These are phyloP conservation scores for Colletotrichum destructivum DNA, from an alignment of 2,329 filamentous ascomycete species.

Conservation along the genomic window DNA sequence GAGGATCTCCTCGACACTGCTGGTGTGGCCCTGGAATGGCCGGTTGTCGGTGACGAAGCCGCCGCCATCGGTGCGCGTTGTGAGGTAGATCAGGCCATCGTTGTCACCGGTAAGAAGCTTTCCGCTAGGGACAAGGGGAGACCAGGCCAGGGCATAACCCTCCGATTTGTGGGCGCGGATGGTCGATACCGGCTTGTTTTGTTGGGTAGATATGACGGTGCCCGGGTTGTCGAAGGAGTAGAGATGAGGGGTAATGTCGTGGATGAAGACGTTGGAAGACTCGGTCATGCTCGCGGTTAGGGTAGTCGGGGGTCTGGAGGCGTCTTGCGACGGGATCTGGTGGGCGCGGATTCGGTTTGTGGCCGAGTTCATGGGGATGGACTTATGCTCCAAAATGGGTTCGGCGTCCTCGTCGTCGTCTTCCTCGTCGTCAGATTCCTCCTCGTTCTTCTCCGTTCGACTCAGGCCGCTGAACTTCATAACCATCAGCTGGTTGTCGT, in stretches of 20 bases:
- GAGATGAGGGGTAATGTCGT: conserved; percentile 93
- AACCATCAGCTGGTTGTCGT: conserved; percentile 94
- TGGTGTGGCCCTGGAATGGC: conserved; percentile 86
- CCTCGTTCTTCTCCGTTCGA: conserved; percentile 81
- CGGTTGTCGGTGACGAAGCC: conserved; percentile 90
- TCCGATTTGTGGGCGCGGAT: conserved; percentile 93
- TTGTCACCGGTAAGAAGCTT: conserved; percentile 95
- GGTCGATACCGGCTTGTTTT: conserved; percentile 90
- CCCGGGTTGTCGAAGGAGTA: conserved; percentile 92
- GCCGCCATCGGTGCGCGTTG: conserved; percentile 87
- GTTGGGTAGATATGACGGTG: conserved; percentile 81
- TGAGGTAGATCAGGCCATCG: conserved; percentile 89
- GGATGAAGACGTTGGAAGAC: conserved; percentile 88
- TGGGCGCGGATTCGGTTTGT: conserved; percentile 95
- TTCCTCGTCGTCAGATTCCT: conserved; percentile 78
- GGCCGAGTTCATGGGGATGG: conserved; percentile 87
- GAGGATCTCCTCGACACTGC: conserved; percentile 93
- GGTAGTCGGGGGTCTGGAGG: conserved; percentile 81
- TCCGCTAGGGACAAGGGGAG: conserved; percentile 82
- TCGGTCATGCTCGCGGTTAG: conserved; percentile 95
- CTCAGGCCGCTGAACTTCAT: conserved; percentile 96
- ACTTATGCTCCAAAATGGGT: conserved; percentile 93
- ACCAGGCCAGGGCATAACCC: conserved; percentile 99
- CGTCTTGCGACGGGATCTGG: conserved; percentile 81
- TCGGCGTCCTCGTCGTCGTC: conserved; percentile 84